Base-by-base conservation (phyloP, 805 yeast species). In the Zygotorulaspora florentina region DNA sequence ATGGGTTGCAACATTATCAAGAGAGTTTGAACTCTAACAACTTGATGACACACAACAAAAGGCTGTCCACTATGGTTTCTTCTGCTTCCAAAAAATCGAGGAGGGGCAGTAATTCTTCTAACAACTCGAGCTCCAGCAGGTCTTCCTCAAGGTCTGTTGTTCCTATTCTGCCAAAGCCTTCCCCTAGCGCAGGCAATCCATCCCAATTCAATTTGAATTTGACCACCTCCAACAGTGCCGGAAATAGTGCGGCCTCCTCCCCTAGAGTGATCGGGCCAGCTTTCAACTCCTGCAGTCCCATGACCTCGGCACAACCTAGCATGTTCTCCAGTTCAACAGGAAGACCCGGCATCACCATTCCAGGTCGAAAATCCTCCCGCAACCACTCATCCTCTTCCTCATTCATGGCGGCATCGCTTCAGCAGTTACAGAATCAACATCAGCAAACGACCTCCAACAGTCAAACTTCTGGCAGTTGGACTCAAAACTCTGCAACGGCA, bases 161-260 rank as follows among this genome's bases (percentile, higher is more conserved):
- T 2, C 68, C 69, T 1, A 66, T 66, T 23, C 43, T 66, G 34
- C 69, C 70, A 2, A 66, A 64, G 47, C 67, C 67, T 18, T 51
- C 62, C n/a, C 55, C 61, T 2, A 47, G 52, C 12, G 42, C 54
- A 5, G 46, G 43, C 27, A 38, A 38, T 34, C 37, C 35, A 25
- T 16, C 55, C 12, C 45, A 45, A 35, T 47, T 47, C 16, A 53
- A 47, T 38, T 28, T 49, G 15, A 39, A 37, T 25, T 12, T 42
- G 12, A 46, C 37, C 28, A 46, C 48, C 17, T 47, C 57, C 2
- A 43, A 42, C 25, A 60, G 62, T 44, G 58, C 58, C 12, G 52
- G 50, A 12, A 58, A 61, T 35, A 64, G 66, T 43, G 50, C 58
- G 1, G 61, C 65, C 6, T 62, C 67, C 3, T 60, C 65, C 2